phyloP scores from a whole-genome alignment of 1,284 basidiomycete genomes.

The Moesziomyces parantarcticus region DNA sequence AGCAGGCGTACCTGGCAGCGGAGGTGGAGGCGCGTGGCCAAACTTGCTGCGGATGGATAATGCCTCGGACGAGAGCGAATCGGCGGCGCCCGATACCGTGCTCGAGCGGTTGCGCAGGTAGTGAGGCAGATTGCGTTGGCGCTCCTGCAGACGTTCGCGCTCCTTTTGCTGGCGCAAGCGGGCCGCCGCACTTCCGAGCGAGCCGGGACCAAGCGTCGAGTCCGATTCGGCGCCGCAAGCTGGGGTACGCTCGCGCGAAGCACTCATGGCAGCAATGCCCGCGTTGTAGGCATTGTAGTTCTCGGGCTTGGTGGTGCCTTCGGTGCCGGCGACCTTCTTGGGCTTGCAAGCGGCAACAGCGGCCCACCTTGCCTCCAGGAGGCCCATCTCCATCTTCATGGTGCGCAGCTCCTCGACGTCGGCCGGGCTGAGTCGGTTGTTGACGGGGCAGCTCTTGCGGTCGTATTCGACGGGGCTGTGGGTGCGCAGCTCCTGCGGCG shows the following conservation, averaged over 20 bases:
- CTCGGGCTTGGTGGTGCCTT: slow-evolving; percentile 42
- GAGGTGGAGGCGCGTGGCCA: slow-evolving; percentile 45
- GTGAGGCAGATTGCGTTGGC: slow-evolving; percentile 43
- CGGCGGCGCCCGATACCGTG: slow-evolving; percentile 5
- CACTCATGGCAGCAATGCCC: slow-evolving; percentile 39
- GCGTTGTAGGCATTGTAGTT: slow-evolving; percentile 52
- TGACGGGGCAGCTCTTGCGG: slow-evolving; percentile 62
- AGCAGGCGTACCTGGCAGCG: slow-evolving; percentile 31
- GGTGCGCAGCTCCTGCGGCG: slow-evolving; percentile 61
- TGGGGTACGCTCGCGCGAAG: slow-evolving; percentile 21
- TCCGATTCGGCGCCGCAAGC: slow-evolving; percentile 44
- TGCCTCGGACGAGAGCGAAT: slow-evolving; percentile 37
- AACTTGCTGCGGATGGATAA: slow-evolving; percentile 50
- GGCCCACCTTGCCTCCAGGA: slow-evolving; percentile 64
- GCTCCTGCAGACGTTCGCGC: slow-evolving; percentile 40
- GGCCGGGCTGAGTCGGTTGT: slow-evolving; percentile 59
- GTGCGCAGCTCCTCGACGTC: slow-evolving; percentile 65
- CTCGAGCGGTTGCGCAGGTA: slow-evolving; percentile 34
- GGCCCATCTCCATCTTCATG: slow-evolving; percentile 64
- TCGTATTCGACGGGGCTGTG: slow-evolving; percentile 67
- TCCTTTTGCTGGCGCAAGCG: slow-evolving; percentile 47
- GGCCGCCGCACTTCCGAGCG: slow-evolving; percentile 27
- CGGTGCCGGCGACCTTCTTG: slow-evolving; percentile 37
- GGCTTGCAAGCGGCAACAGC: slow-evolving; percentile 57
- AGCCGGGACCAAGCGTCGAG: slow-evolving; percentile 34